Evolutionary conservation across 2,329 filamentous ascomycete species (phyloP).

Genomic region (Emydomyces testavorans): DNA sequence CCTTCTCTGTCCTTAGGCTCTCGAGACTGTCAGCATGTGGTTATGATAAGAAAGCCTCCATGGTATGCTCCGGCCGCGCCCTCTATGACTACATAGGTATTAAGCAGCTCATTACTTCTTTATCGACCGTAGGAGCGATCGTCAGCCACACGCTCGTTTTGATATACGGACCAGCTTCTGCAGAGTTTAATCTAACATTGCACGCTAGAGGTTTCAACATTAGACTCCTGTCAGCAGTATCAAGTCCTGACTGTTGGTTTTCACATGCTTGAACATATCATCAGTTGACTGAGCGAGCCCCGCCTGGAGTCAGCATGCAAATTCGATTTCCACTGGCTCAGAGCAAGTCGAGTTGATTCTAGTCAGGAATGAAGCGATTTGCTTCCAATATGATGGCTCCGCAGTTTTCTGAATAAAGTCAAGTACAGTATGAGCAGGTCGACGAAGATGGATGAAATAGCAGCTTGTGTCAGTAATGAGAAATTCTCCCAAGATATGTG

Average conservation of each 20-base stretch:
- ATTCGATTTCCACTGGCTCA: conserved; percentile 7
- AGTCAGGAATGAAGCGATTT: background rate
- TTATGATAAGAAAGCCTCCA: no score
- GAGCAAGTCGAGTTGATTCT: conserved; percentile 3
- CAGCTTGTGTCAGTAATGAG: background rate
- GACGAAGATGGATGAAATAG: background rate
- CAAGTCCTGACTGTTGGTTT: conserved; percentile 3
- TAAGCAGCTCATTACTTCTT: no score
- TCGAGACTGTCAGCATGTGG: no score
- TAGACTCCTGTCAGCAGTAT: background rate
- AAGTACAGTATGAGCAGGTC: background rate
- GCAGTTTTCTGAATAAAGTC: background rate
- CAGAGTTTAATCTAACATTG: conserved; percentile 7
- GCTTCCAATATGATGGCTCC: background rate
- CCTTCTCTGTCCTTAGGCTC: no score
- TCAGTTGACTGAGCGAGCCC: conserved; percentile 4
- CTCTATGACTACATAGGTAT: no score
- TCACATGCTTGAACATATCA: conserved; percentile 1
- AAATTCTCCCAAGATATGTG: background rate
- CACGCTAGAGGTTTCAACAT: no score
- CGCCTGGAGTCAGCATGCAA: conserved; percentile 3
- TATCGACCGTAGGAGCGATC: no score
- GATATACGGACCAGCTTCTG: no score
- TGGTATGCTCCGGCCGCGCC: no score
- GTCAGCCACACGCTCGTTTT: no score